A percentile compares a stretch with the other conserved stretches of the same genome.
Conservation (phyloP, 73 alveolate species). For the Uronychia setigera region DNA sequence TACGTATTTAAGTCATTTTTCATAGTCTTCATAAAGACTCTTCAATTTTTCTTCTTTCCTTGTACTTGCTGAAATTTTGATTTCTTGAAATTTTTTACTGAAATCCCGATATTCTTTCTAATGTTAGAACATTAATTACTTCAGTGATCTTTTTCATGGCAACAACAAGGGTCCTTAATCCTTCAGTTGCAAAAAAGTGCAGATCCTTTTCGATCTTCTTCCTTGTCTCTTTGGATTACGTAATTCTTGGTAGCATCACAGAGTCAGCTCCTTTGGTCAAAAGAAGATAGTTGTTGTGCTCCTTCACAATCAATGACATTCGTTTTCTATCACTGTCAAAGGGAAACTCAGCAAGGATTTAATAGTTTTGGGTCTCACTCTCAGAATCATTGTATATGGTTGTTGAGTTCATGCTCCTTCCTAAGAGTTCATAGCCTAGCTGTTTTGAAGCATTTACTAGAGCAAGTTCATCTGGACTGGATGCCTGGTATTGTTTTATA, state of each 20-base stretch:
- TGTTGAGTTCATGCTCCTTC: background rate
- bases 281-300: conserved; percentile 34
- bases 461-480: conserved; percentile 96
- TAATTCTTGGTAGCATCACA: conserved; percentile 56
- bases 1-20: conserved; percentile 33
- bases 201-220: conserved; percentile 50
- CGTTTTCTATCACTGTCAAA: conserved; percentile 44
- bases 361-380: background rate
- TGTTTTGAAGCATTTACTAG: conserved; percentile 61
- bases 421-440: conserved; percentile 23
- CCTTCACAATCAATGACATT: conserved; percentile 39
- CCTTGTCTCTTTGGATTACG: background rate
- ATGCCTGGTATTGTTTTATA: conserved; percentile 59
- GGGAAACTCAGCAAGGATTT: conserved; percentile 9
- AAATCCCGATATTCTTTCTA: conserved; percentile 36
- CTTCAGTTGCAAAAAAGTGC: conserved; percentile 70
- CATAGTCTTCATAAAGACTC: conserved; percentile 61
- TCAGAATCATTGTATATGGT: background rate
- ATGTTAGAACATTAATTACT: too few relatives aligned
- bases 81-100: conserved; percentile 33
- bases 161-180: conserved; percentile 70
- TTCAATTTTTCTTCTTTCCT: conserved; percentile 46
- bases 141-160: conserved; percentile 59
- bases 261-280: conserved; percentile 79
- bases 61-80: conserved; percentile 25